Evolutionary conservation across 2,329 filamentous ascomycete species (phyloP).

Genomic region (Aureobasidium lini): DNA sequence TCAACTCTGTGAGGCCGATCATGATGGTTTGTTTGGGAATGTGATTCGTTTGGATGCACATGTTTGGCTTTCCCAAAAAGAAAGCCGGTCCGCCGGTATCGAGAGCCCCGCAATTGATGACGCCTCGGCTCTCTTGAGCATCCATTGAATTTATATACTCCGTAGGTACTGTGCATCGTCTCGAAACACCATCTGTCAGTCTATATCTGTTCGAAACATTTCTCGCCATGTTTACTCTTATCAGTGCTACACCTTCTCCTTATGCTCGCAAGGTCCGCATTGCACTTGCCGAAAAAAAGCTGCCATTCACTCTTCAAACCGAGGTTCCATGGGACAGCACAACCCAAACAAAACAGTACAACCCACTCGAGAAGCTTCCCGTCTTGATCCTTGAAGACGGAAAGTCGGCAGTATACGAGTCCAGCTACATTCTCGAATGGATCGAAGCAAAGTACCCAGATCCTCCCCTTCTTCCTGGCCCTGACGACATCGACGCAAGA

Average conservation of each 20-base stretch:
- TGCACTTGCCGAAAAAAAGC: conserved; percentile 31
- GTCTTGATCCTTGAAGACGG: conserved; percentile 29
- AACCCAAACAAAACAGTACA: conserved; percentile 33
- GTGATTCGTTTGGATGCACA: neutral
- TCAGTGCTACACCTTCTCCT: conserved; percentile 31
- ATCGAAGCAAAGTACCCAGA: conserved; percentile 29
- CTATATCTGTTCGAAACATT: neutral
- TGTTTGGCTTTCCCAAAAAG: neutral
- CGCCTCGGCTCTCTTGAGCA: neutral
- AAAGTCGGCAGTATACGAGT: conserved; percentile 29
- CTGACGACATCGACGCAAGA: conserved; percentile 20
- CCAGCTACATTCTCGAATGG: conserved; percentile 32
- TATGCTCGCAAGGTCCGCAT: conserved; percentile 38
- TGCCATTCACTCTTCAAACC: conserved; percentile 34
- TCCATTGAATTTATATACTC: neutral
- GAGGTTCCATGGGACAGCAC: conserved; percentile 37
- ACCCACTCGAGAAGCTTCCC: conserved; percentile 35
- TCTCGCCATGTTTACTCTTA: conserved; percentile 23
- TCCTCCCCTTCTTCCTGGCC: conserved; percentile 21
- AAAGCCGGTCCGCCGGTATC: neutral
- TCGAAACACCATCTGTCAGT: no score
- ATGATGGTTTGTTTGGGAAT: conserved; percentile 9
- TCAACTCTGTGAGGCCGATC: conserved; percentile 23
- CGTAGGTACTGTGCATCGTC: neutral
- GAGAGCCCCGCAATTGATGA: neutral